Conservation (phyloP, 345 rosid species). For the Populus deltoides region DNA sequence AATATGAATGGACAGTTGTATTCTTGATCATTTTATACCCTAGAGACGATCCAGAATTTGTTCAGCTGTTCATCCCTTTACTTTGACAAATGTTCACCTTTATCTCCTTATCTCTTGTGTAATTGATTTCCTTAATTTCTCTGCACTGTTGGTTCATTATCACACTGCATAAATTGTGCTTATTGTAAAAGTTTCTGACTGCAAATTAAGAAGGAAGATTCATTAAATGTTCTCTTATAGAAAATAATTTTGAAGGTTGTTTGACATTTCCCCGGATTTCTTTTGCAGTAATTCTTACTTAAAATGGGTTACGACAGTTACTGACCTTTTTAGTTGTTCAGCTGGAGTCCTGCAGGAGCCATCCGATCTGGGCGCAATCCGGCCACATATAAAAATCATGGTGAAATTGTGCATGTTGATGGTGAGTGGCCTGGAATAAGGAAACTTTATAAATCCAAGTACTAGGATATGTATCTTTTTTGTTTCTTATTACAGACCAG, state of each 20-base stretch:
- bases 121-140: not conserved
- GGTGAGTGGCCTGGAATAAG: conserved; percentile 43
- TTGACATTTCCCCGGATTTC: not conserved
- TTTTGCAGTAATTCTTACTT: not conserved
- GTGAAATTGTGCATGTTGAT: conserved; percentile 54
- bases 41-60: not conserved
- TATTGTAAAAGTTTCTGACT: not conserved
- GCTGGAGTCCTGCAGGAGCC: conserved; percentile 98
- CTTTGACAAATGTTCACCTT: not conserved
- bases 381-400: conserved; percentile 57
- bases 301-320: not conserved
- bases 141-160: not conserved
- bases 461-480: not conserved
- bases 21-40: not conserved
- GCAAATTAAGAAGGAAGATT: not conserved
- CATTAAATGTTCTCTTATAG: not conserved
- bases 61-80: not conserved
- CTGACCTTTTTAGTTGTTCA: conserved; percentile 34
- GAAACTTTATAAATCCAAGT: not conserved
- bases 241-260: not conserved
- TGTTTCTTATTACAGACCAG: not conserved
- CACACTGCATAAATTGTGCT: not conserved
- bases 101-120: not conserved
- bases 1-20: not conserved
- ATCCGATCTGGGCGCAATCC: conserved; percentile 75